These are phyloP conservation scores for Thielaviopsis musarum DNA, from an alignment of 2,329 filamentous ascomycete genomes.

Conservation along the genomic window DNA sequence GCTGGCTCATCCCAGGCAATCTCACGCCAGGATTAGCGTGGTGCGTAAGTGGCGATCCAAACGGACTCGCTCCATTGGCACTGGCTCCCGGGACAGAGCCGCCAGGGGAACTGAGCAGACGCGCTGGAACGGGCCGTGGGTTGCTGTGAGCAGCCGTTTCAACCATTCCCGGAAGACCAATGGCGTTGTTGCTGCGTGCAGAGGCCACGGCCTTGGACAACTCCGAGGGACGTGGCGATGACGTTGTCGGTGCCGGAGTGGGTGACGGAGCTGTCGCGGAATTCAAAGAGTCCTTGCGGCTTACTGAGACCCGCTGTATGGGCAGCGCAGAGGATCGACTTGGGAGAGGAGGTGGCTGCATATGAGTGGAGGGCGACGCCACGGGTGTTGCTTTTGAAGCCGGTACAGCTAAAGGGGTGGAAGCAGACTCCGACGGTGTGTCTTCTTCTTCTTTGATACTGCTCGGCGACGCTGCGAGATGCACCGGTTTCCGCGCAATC, in stretches of 20 bases:
- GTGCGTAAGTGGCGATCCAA: neutral
- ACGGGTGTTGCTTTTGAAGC: neutral
- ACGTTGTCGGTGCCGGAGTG: neutral
- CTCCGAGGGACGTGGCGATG: neutral
- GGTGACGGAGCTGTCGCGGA: neutral
- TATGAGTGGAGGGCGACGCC: neutral
- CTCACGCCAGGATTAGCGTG: neutral
- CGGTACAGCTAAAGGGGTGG: neutral
- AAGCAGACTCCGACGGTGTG: neutral
- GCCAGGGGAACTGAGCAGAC: neutral
- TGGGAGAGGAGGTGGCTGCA: neutral
- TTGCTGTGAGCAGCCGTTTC: neutral
- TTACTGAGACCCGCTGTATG: neutral
- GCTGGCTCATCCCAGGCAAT: slow-evolving; percentile 4
- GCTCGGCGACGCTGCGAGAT: slow-evolving; percentile 24
- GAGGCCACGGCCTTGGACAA: neutral
- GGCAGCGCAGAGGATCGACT: neutral
- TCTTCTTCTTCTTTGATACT: slow-evolving; percentile 2
- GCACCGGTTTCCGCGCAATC: slow-evolving; percentile 46
- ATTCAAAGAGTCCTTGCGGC: neutral
- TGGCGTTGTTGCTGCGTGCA: neutral
- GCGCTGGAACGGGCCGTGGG: neutral
- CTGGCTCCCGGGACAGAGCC: neutral
- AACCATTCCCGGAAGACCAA: slow-evolving; percentile 4
- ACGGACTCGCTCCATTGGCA: neutral